Base-by-base conservation (phyloP, 129 eudicot genomes). In the Kitagawia praeruptora region DNA sequence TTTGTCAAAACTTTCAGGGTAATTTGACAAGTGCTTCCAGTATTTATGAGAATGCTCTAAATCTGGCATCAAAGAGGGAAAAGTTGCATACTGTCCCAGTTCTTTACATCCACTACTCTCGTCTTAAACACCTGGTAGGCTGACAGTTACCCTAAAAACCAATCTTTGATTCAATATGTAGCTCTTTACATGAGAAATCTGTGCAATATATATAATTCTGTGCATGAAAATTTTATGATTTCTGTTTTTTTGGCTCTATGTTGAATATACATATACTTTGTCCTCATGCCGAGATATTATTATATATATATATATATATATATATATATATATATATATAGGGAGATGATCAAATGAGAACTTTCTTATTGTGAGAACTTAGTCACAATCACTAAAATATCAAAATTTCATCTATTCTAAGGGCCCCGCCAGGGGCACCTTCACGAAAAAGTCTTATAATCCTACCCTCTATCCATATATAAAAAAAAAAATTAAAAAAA, bases 101-200 rank as follows among this genome's bases (percentile, higher is more conserved):
- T 70, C 85, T 94, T 53, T 91, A 88, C 82, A 82, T 87, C 75
- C 93, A 89, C 80, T 85, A 82, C 78, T 88, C 87, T 76, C 93
- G 87, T 25, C 92, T 94, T 58, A 90, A 91, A 67, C 88, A 87
- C 80, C 74, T 81, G 95, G 98, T 93, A 93, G 86, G 80, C 74
- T 81, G 95, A 93, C 91, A 81, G 53, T 82, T 76, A 46, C 21
- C 77, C 34, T 74, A 74, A 45, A 45, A 45, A 74, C 13, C 14
- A 28, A 45, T 25, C 16, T 8, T 12, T 19, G 53, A 42, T 11
- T 31, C 18, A 28, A 21, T 21, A 10, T 41, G 18, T n/a, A 46
- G 13, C 25, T 42, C 23, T 71, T 40, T 41, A 18, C 75, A 71
- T 71, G 69, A 61, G 16, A 61, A 61, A 61, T n/a, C 15, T 9